These are phyloP conservation scores for Suillus weaverae DNA, from an alignment of 768 basidiomycete genomes.

Conservation along the genomic window DNA sequence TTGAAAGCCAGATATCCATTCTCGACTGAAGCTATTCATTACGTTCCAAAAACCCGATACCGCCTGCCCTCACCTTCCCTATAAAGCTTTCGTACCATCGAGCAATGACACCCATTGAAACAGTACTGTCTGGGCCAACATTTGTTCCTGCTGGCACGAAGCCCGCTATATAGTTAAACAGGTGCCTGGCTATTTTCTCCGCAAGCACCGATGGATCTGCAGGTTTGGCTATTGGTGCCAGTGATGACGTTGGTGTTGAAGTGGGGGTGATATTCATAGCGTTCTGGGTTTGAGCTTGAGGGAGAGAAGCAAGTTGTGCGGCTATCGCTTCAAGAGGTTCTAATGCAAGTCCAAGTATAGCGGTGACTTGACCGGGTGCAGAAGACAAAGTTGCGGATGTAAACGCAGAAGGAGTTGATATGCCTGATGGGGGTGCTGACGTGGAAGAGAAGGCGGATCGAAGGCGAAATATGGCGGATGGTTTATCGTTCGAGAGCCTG, in stretches of 20 bases:
- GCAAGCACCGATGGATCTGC: conserved; percentile 57
- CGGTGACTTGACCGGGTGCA: conserved; percentile 53
- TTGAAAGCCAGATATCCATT: background rate
- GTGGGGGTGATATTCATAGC: conserved; percentile 28
- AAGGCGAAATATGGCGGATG: conserved; percentile 85
- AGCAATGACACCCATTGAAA: conserved; percentile 63
- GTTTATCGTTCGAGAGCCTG: conserved; percentile 89
- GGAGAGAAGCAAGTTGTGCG: conserved; percentile 53
- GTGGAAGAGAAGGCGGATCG: conserved; percentile 57
- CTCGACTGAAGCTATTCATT: conserved; percentile 17
- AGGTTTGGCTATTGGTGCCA: conserved; percentile 25
- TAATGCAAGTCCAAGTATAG: conserved; percentile 76
- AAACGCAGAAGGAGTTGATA: conserved; percentile 34
- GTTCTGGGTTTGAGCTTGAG: conserved; percentile 25
- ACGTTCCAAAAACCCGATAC: conserved; percentile 61
- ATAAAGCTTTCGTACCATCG: conserved; percentile 74
- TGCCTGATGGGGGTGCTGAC: conserved; percentile 30
- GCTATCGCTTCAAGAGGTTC: conserved; percentile 70
- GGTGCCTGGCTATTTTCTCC: conserved; percentile 68
- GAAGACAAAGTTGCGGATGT: conserved; percentile 30
- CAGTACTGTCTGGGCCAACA: conserved; percentile 48
- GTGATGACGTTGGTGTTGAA: conserved; percentile 14
- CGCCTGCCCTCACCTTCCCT: conserved; percentile 56
- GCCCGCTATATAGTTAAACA: conserved; percentile 74
- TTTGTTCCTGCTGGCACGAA: conserved; percentile 47